Evolutionary conservation across 1,284 basidiomycete species (phyloP).

Genomic region (Somion occarium): DNA sequence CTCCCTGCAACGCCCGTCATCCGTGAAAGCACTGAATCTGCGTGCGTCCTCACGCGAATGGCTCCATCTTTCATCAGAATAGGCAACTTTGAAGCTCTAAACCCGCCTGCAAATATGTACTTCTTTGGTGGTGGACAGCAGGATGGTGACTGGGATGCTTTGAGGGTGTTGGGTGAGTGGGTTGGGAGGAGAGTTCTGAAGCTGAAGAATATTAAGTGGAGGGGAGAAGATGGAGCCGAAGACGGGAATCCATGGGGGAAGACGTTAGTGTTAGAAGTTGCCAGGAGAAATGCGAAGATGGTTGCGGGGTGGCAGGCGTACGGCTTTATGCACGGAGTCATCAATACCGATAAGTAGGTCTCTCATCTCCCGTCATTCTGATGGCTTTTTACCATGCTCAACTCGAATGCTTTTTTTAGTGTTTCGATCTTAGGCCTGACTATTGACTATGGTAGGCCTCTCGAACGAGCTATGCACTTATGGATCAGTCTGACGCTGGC

Average conservation of each 20-base stretch:
- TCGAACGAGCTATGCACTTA: too few species aligned
- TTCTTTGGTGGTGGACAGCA: constrained; percentile 75
- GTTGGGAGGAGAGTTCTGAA: constrained; percentile 56
- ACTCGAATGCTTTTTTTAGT: constrained; percentile 29
- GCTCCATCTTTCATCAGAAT: constrained; percentile 91
- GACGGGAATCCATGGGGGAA: constrained; percentile 61
- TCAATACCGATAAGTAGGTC: constrained; percentile 90
- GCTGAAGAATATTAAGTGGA: constrained; percentile 34
- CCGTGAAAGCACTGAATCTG: constrained; percentile 78
- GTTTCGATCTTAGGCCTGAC: constrained; percentile 86
- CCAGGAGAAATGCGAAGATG: constrained; percentile 83
- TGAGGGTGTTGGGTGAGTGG: constrained; percentile 74
- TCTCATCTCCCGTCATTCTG: not conserved
- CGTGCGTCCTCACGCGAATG: constrained; percentile 79
- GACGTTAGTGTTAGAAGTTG: constrained; percentile 72
- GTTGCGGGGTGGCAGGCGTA: constrained; percentile 93
- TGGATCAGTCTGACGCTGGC: too few species aligned
- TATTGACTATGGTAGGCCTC: constrained; percentile 76
- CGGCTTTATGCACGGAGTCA: constrained; percentile 93
- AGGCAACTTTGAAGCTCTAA: constrained; percentile 87
- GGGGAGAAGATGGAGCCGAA: constrained; percentile 16
- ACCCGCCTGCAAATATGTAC: constrained; percentile 63
- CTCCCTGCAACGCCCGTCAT: constrained; percentile 73
- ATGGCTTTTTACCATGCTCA: not conserved
- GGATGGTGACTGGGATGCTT: constrained; percentile 67